Evolutionary conservation across 2,329 filamentous ascomycete species (phyloP).

Genomic region (Scleromitrula shiraiana): DNA sequence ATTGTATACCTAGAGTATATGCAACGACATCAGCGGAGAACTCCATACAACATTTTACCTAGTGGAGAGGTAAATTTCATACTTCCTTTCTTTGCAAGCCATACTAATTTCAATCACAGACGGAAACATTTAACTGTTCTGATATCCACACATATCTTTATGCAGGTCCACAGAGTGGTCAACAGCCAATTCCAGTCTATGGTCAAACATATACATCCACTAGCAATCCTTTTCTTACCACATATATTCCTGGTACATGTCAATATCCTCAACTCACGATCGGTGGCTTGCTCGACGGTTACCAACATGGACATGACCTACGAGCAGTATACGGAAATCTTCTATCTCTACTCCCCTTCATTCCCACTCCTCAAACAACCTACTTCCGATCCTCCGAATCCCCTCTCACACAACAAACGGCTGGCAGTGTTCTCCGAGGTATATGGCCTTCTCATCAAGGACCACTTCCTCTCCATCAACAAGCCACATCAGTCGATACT

Average conservation of each 20-base stretch:
- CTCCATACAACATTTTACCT: conserved; percentile 34
- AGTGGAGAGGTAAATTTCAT: conserved; percentile 29
- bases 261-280: conserved; percentile 35
- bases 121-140: conserved; percentile 33
- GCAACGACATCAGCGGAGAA: conserved; percentile 33
- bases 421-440: conserved; percentile 33
- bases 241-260: conserved; percentile 31
- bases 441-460: conserved; percentile 30
- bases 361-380: conserved; percentile 25
- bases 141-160: conserved; percentile 32
- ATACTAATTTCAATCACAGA: conserved; percentile 18
- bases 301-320: conserved; percentile 32
- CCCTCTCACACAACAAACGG: conserved; percentile 31
- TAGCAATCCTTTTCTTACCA: conserved; percentile 29
- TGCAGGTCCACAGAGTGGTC: conserved; percentile 19
- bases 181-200: conserved; percentile 28
- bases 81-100: background rate
- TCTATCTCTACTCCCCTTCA: conserved; percentile 28
- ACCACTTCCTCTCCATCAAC: conserved; percentile 32
- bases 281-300: conserved; percentile 32
- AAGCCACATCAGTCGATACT: conserved; percentile 31
- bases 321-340: conserved; percentile 28
- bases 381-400: conserved; percentile 34
- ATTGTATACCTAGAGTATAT: conserved; percentile 34
- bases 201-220: conserved; percentile 32